Base-by-base conservation (phyloP, 164 flowering plant genomes). In the Sextonia rubra region DNA sequence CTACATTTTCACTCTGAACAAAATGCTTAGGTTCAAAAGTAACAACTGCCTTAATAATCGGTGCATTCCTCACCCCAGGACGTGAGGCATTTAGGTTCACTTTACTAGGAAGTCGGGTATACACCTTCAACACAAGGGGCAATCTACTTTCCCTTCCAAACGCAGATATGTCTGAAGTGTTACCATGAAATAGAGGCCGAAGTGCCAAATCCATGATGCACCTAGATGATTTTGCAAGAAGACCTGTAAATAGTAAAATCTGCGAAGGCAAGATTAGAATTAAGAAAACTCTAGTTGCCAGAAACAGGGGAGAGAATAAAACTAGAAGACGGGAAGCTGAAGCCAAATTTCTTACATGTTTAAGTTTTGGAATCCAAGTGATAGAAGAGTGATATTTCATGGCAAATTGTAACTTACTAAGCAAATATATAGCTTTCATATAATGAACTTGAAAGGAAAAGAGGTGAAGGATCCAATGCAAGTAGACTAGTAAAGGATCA, bases 191-290 rank as follows among this genome's bases (percentile, higher is more conserved):
- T 24, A 62, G 48, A 14, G 71, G 65, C 60, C 82, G 85, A 15
- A 52, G 58, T 52, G 58, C 58, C n/a, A 52, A 66, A 80, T 75
- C 85, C 86, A 76, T 29, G 75, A 68, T 58, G 75, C 24, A 60
- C 77, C 74, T 6, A 71, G 63, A 77, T 79, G 81, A 69, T 75
- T 81, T 70, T 78, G 82, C 70, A 90, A 81, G 71, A 84, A 74
- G 67, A 86, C 79, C 72, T 85, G 89, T 70, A 72, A 80, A 83
- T 83, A 68, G 89, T 84, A 83, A 88, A 79, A 80, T 84, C 95
- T 87, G 88, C 58, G 56, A 69, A 71, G 47, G 74, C 3, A 49
- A 72, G 30, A 52, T 29, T 22, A 49, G 30, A 26, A 24, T 12
- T 26, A 64, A 27, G 27, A 44, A 37, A 44, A 23, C 49, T 15